Evolutionary conservation across 176 grass and related monocot genomes (phyloP).

Genomic region (Musa acuminata): DNA sequence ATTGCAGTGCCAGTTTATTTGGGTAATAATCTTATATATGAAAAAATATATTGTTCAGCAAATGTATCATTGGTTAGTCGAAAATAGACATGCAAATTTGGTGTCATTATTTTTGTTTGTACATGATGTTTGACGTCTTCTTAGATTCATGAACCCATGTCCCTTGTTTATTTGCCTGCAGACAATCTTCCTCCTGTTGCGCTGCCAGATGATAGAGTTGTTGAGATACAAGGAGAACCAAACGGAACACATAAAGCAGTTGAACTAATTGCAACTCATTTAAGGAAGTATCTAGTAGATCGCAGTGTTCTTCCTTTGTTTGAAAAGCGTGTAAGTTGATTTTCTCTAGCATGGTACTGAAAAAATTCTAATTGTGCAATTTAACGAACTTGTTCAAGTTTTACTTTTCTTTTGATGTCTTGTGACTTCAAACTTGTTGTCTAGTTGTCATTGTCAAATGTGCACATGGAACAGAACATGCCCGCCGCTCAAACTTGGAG

Average conservation of each 20-base stretch:
- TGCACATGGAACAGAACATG: conserved; percentile 66
- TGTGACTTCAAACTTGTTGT: background rate
- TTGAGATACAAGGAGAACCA: conserved; percentile 55
- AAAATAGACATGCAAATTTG: too few species aligned
- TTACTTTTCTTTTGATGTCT: background rate
- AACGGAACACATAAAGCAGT: conserved; percentile 35
- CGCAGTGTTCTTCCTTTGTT: conserved; percentile 52
- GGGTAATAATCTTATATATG: too few species aligned
- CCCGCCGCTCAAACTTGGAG: conserved; percentile 68
- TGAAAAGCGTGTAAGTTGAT: conserved; percentile 42
- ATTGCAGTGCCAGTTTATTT: too few species aligned
- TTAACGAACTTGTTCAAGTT: background rate
- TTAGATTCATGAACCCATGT: background rate
- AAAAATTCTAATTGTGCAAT: background rate
- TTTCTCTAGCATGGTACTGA: background rate
- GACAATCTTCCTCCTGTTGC: conserved; percentile 61
- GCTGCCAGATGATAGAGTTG: conserved; percentile 46
- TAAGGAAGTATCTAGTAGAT: conserved; percentile 66
- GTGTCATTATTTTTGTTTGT: too few species aligned
- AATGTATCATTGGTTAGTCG: too few species aligned
- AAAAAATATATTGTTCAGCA: too few species aligned
- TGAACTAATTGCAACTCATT: conserved; percentile 48
- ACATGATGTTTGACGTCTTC: too few species aligned
- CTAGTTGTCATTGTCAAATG: conserved; percentile 59
- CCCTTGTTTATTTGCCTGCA: conserved; percentile 19